phyloP scores from a whole-genome alignment of 306 rosid species.

The Mimosa bimucronata region DNA sequence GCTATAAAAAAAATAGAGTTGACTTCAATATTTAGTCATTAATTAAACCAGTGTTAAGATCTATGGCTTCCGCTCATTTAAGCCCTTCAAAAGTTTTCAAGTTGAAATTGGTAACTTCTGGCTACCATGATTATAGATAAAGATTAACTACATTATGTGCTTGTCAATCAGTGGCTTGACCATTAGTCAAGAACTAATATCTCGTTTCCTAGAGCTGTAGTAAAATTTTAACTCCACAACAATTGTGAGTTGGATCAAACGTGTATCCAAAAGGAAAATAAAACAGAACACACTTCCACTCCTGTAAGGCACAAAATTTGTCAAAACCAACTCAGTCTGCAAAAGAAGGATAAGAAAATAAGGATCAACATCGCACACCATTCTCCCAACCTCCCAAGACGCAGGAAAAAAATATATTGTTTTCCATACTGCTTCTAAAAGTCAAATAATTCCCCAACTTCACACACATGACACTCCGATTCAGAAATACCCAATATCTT shows the following conservation, averaged over 20 bases:
- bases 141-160: background rate
- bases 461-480: constrained; percentile 11
- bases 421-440: background rate
- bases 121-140: background rate
- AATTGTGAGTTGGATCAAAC: background rate
- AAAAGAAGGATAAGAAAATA: background rate
- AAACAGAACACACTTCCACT: background rate
- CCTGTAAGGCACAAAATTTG: background rate
- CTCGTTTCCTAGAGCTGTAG: background rate
- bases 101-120: background rate
- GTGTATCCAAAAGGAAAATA: background rate
- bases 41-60: background rate
- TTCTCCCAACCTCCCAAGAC: background rate
- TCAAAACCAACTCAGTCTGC: background rate
- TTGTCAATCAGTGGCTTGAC: constrained; percentile 5
- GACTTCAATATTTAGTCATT: background rate
- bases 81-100: background rate
- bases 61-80: background rate
- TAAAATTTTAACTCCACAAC: background rate
- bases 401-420: background rate
- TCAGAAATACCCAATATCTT: background rate
- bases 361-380: background rate
- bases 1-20: background rate
- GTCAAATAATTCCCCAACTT: background rate
- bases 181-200: background rate